These are phyloP conservation scores for Heliocybe sulcata DNA, from an alignment of 1,284 basidiomycete genomes.

Conservation along the genomic window DNA sequence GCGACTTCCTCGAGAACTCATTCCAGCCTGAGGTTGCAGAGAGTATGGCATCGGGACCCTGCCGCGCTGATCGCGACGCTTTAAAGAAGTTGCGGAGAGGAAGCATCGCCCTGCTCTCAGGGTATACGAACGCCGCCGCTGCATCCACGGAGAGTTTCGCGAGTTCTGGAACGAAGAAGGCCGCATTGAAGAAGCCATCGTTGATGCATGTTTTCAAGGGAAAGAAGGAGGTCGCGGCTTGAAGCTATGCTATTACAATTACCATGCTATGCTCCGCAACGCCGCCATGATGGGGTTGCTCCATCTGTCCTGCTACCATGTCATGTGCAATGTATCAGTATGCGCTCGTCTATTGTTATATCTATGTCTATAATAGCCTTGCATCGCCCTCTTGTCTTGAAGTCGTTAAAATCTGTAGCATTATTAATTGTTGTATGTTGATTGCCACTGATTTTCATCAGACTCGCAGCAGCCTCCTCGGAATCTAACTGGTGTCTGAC, in stretches of 20 bases:
- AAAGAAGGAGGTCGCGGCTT: background rate
- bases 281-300: background rate
- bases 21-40: background rate
- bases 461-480: no score
- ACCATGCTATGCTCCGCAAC: background rate
- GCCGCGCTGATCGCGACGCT: background rate
- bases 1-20: background rate
- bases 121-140: background rate
- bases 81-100: background rate
- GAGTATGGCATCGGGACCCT: background rate
- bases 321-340: background rate
- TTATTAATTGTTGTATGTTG: background rate
- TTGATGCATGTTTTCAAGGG: background rate
- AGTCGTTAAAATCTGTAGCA: background rate
- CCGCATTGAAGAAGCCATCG: background rate
- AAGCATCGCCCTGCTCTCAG: background rate
- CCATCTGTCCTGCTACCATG: background rate
- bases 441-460: no score
- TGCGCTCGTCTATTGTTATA: background rate
- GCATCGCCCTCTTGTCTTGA: background rate
- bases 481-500: no score
- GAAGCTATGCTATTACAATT: background rate
- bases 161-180: background rate
- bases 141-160: background rate
- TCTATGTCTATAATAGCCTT: background rate